phyloP scores from a whole-genome alignment of 2,329 filamentous ascomycete genomes.

The Verruconis gallopava region DNA sequence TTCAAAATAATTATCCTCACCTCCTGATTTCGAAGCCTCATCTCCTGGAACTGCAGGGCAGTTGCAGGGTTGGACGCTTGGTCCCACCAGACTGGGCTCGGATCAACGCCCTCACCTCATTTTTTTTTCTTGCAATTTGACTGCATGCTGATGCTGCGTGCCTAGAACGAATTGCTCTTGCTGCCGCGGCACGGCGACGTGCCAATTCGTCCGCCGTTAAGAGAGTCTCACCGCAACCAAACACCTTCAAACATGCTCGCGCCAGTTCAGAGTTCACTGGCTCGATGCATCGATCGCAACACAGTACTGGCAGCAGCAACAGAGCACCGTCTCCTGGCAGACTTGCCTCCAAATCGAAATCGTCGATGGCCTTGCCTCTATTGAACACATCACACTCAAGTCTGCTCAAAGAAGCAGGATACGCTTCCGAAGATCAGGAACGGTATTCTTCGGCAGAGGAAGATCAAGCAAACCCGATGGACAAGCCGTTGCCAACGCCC shows the following conservation, averaged over 20 bases:
- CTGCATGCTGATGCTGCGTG: neutral
- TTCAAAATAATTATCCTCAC: neutral
- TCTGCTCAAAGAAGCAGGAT: slow-evolving; percentile 3
- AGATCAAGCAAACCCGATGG: slow-evolving; percentile 9
- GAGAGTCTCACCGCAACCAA: slow-evolving; percentile 26
- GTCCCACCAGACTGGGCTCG: no score
- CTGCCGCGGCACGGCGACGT: slow-evolving; percentile 27
- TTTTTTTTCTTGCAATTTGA: no score
- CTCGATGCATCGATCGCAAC: neutral
- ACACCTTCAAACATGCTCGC: slow-evolving; percentile 28
- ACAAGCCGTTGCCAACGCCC: slow-evolving; percentile 13
- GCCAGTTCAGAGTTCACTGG: slow-evolving; percentile 31
- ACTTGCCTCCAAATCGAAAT: slow-evolving; percentile 9
- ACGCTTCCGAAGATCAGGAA: slow-evolving; percentile 4
- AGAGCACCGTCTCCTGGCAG: slow-evolving; percentile 15
- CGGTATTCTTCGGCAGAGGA: slow-evolving; percentile 10
- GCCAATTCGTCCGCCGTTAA: slow-evolving; percentile 33
- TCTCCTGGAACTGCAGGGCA: no score
- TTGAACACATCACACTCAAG: neutral
- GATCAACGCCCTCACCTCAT: no score
- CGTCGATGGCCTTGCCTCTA: slow-evolving; percentile 4
- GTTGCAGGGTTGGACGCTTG: no score
- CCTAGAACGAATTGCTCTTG: slow-evolving; percentile 5
- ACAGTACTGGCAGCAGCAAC: neutral
- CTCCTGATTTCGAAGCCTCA: neutral